Evolutionary conservation across 176 grass and related monocot species (phyloP), one percentile per base, ranked within the genome.

Genomic region (Avena insularis): DNA sequence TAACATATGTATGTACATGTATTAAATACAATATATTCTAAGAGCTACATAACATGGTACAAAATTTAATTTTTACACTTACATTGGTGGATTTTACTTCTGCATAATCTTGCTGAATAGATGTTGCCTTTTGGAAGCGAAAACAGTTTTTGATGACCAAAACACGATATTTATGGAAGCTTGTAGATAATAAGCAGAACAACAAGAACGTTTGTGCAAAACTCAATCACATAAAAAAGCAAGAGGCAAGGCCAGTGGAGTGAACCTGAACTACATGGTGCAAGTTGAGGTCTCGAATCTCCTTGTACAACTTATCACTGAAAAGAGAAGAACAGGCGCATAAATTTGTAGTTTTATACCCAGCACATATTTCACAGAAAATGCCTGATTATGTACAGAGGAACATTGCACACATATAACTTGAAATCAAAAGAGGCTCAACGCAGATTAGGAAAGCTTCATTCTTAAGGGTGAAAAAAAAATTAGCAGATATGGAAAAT

Each of bases 271-370:
- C 93, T 58, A 98, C 95, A 72, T 95, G 91, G 89, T 98, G 91
- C 87, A 95, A 98, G 85, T 92, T 95, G 75, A 98, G 90, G 79
- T 98, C 95, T 60, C 95, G 88, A 71, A 95, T 98, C 89, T 98
- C 95, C 91, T 93, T 98, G 90, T 92, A 98, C 86, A 98, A 92
- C 81, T 98, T 98, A 75, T 98, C 93, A 49, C 77, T 43, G 46
- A 47, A 47, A 47, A 76, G 68, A 47, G 6, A 47, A 47, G 45
- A 47, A 9, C 6, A 47, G 46, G 1, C 8, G 8, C 46, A 47
- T 47, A 47, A 47, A 47, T 47, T 8, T 47, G 9, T 47, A 47
- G 46, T 9, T 47, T 8, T 47, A 47, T 47, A 40, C 38, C 51
- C 16, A 64, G 49, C 16, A 88, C 62, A 63, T 73, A 51, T 48